A percentile compares a stretch with the other conserved stretches of the same genome.
Evolutionary conservation across 2,329 filamentous ascomycete species (phyloP).

Genomic region (Ilyonectria sp.): DNA sequence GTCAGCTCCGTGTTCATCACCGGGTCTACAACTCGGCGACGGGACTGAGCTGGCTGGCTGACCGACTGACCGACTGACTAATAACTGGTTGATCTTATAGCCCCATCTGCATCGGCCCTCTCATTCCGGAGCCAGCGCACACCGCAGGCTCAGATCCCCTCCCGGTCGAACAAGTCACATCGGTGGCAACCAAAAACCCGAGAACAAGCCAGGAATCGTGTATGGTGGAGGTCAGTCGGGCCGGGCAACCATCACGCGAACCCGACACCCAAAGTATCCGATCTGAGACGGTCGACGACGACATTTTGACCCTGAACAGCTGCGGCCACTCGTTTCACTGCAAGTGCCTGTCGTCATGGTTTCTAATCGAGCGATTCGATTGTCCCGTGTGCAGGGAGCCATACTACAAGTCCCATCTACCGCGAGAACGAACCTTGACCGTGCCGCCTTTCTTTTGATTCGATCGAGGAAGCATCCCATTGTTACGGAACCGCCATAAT

Average conservation of each 20-base stretch:
- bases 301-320: slow-evolving; percentile 54
- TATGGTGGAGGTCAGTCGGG: not conserved
- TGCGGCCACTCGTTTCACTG: slow-evolving; percentile 59
- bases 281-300: slow-evolving; percentile 40
- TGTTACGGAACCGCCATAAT: not conserved
- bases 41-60: slow-evolving; percentile 7
- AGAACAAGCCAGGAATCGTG: not conserved
- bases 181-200: slow-evolving; percentile 26
- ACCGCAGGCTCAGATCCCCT: slow-evolving; percentile 32
- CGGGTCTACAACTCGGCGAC: not conserved
- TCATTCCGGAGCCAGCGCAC: slow-evolving; percentile 48
- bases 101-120: slow-evolving; percentile 53
- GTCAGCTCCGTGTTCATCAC: not conserved
- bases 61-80: not conserved
- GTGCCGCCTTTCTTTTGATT: slow-evolving; percentile 44
- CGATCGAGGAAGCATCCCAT: not conserved
- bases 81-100: slow-evolving; percentile 37
- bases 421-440: slow-evolving; percentile 31
- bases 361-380: slow-evolving; percentile 53
- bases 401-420: slow-evolving; percentile 48
- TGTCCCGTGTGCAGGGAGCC: slow-evolving; percentile 57
- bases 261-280: slow-evolving; percentile 7
- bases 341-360: slow-evolving; percentile 58
- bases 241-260: slow-evolving; percentile 6
- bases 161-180: slow-evolving; percentile 37